Conservation (phyloP, 2,329 filamentous ascomycete species). For the Colletotrichum filicis region DNA sequence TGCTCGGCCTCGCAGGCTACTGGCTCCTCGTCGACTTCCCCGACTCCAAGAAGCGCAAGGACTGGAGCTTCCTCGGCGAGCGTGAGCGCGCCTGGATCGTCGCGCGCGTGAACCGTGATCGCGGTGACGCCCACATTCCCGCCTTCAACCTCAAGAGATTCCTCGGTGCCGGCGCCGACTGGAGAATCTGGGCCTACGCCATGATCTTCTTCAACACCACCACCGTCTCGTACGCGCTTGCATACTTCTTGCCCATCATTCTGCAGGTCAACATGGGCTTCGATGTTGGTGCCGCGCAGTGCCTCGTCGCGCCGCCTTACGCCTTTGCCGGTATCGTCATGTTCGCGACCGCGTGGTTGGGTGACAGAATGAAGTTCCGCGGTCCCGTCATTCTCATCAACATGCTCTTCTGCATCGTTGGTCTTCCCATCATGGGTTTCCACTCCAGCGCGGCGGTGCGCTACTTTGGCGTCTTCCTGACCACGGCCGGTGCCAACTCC, state of each 20-base stretch:
- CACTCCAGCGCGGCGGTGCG: conserved; percentile 64
- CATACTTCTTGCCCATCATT: conserved; percentile 84
- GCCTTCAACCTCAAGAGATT: conserved; percentile 62
- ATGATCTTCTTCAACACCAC: conserved; percentile 74
- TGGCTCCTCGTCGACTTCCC: conserved; percentile 74
- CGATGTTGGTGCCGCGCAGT: conserved; percentile 71
- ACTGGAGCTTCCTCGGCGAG: conserved; percentile 63
- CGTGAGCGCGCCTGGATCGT: conserved; percentile 65
- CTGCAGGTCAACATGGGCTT: conserved; percentile 73
- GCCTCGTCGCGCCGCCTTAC: conserved; percentile 77
- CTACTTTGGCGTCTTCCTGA: conserved; percentile 81
- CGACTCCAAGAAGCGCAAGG: conserved; percentile 59
- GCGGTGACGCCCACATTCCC: conserved; percentile 66
- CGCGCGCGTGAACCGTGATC: conserved; percentile 65
- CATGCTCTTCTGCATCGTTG: conserved; percentile 73
- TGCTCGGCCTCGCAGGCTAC: conserved; percentile 61
- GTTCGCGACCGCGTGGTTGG: conserved; percentile 68
- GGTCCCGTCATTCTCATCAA: conserved; percentile 75
- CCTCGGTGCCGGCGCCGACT: conserved; percentile 58
- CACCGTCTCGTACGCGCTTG: conserved; percentile 79
- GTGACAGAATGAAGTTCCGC: conserved; percentile 74
- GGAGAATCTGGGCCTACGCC: conserved; percentile 71
- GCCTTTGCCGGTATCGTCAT: conserved; percentile 73
- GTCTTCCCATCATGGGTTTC: conserved; percentile 80
- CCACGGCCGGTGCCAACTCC: conserved; percentile 80